These are phyloP conservation scores for Podila epigama DNA, from an alignment of 192 early-diverging fungal species.

Conservation along the genomic window DNA sequence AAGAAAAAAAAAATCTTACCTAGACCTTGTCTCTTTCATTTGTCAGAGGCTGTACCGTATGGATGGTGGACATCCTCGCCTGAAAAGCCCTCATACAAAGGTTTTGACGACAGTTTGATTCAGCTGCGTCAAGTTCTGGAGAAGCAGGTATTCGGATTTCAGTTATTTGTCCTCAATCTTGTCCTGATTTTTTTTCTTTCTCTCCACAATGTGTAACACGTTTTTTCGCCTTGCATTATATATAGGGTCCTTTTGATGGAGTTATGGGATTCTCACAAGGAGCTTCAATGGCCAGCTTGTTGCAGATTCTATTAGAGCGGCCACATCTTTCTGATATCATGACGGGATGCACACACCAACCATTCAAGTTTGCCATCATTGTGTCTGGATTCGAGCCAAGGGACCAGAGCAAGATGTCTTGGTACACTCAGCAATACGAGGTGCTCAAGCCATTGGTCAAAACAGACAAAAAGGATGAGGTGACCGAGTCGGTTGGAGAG, in stretches of 20 bases:
- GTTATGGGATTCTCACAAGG: conserved; percentile 67
- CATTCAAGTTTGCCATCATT: conserved; percentile 57
- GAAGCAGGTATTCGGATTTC: conserved; percentile 57
- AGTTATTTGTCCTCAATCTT: too few species aligned
- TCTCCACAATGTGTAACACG: background rate
- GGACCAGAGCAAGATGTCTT: conserved; percentile 19
- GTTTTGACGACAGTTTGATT: conserved; percentile 53
- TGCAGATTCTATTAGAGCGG: conserved; percentile 53
- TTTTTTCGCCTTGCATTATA: background rate
- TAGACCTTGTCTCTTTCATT: background rate
- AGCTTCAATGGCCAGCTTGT: conserved; percentile 56
- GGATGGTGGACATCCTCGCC: conserved; percentile 57
- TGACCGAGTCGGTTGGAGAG: too few species aligned
- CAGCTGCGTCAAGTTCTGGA: conserved; percentile 51
- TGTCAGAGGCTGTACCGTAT: conserved; percentile 38
- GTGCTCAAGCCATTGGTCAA: background rate
- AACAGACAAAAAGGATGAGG: background rate
- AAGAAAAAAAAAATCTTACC: background rate
- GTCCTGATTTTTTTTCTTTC: background rate
- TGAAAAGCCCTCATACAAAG: conserved; percentile 41
- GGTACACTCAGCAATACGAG: conserved; percentile 36
- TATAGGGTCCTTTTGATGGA: conserved; percentile 62
- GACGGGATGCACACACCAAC: conserved; percentile 31
- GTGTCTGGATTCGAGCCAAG: conserved; percentile 55
- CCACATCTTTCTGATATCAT: conserved; percentile 42